A percentile compares a stretch with the other conserved stretches of the same genome.
phyloP scores from a whole-genome alignment of 1,284 basidiomycete species.

The Papiliotrema fonsecae region DNA sequence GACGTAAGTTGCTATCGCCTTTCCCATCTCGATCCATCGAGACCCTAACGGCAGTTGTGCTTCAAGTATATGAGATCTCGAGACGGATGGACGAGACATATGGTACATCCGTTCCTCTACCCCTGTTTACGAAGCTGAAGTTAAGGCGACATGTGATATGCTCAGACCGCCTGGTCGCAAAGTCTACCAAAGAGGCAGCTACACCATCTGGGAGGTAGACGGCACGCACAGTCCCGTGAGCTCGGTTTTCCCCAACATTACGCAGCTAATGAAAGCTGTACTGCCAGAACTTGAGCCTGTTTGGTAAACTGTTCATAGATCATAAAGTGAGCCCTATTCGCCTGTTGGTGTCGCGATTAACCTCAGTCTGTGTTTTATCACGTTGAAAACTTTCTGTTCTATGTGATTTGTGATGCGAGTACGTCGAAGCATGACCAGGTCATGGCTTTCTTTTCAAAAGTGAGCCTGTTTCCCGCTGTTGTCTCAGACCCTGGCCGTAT shows the following conservation, averaged over 20 bases:
- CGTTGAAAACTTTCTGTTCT: slow-evolving; percentile 66
- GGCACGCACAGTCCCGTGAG: slow-evolving; percentile 75
- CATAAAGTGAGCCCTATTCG: slow-evolving; percentile 58
- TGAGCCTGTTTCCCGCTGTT: slow-evolving; percentile 32
- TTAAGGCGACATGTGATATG: slow-evolving; percentile 64
- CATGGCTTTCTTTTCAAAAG: slow-evolving; percentile 94
- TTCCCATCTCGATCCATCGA: not conserved
- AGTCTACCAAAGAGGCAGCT: slow-evolving; percentile 85
- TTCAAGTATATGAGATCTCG: slow-evolving; percentile 93
- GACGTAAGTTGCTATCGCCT: slow-evolving; percentile 30
- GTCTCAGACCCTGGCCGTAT: not conserved
- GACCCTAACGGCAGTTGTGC: slow-evolving; percentile 55
- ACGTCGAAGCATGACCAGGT: slow-evolving; percentile 73
- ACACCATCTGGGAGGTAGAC: slow-evolving; percentile 94
- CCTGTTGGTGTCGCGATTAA: slow-evolving; percentile 1
- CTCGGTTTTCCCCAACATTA: not conserved
- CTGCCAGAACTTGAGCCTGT: slow-evolving; percentile 90
- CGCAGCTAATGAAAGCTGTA: slow-evolving; percentile 62
- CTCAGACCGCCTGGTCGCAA: slow-evolving; percentile 79
- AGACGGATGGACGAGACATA: slow-evolving; percentile 66
- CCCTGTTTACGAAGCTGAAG: not conserved
- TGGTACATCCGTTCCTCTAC: slow-evolving; percentile 53
- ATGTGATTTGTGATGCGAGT: slow-evolving; percentile 79
- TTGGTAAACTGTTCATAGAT: slow-evolving; percentile 98
- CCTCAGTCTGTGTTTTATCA: slow-evolving; percentile 85